These are phyloP conservation scores for Apodospora peruviana DNA, from an alignment of 495 filamentous ascomycete genomes.

Conservation along the genomic window DNA sequence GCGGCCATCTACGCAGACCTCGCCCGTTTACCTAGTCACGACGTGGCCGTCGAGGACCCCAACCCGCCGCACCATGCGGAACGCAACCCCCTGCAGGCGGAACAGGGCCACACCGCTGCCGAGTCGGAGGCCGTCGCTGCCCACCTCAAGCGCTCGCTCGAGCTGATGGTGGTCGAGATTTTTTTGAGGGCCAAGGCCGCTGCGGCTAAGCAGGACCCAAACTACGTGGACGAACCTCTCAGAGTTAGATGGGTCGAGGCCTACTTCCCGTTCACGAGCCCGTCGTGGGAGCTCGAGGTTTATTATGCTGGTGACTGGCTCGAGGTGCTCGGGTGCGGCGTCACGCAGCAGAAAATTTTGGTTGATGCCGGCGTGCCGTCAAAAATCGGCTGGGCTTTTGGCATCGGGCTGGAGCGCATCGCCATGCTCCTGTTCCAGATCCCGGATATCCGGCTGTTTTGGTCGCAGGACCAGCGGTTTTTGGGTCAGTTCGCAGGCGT, in stretches of 20 bases:
- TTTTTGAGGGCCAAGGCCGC: constrained; percentile 75
- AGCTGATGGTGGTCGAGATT: constrained; percentile 82
- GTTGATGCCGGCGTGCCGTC: constrained; percentile 68
- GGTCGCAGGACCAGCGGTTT: constrained; percentile 81
- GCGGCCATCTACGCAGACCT: constrained; percentile 61
- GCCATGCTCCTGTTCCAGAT: constrained; percentile 96
- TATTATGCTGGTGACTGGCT: constrained; percentile 94
- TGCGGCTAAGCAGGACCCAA: constrained; percentile 43
- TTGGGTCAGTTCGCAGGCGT: constrained; percentile 67
- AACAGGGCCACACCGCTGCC: constrained; percentile 60
- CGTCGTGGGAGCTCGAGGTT: constrained; percentile 93
- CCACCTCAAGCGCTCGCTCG: constrained; percentile 85
- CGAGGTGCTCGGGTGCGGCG: constrained; percentile 89
- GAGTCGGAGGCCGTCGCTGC: constrained; percentile 79
- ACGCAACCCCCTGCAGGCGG: constrained; percentile 75
- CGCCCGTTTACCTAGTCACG: constrained; percentile 60
- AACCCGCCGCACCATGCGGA: constrained; percentile 74
- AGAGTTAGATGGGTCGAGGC: constrained; percentile 92
- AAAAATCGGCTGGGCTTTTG: constrained; percentile 92
- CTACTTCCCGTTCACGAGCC: constrained; percentile 93
- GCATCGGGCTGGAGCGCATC: constrained; percentile 85
- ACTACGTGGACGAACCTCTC: constrained; percentile 57
- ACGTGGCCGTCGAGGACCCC: constrained; percentile 73
- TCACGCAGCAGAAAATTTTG: constrained; percentile 74
- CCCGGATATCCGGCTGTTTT: constrained; percentile 96